Evolutionary conservation across 2,329 filamentous ascomycete species (phyloP), one percentile per base, ranked within the genome.

Genomic region (Pyrenochaeta sp.): DNA sequence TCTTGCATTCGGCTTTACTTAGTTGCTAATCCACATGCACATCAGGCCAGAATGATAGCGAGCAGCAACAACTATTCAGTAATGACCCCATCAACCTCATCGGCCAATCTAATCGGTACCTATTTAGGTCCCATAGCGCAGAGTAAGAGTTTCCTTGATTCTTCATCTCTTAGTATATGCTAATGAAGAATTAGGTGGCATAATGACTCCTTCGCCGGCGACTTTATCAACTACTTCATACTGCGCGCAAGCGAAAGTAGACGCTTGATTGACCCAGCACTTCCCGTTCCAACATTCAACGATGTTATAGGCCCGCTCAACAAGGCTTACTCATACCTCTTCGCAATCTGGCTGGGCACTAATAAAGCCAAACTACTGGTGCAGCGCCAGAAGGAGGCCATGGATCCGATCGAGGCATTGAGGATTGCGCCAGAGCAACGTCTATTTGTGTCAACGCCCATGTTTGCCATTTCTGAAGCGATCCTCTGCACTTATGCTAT

Each of bases 201-300:
- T 61, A 85, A 83, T 53, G 78, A 84, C 43, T 79, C 73, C 0
- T 67, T 78, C 1, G 71, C 82, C 0, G 65, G 63, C 0, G 81
- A 84, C 40, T 85, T 80, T 73, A 68, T 82, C 30, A 84, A 81
- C 47, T 81, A 85, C 32, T 75, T 87, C n/a, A 60, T 84, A 0
- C 66, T 67, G 0, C 40, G 73, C 0, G 25, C 51, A 0, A 64
- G 47, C 0, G 78, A 80, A 2, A 73, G 64, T 2, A 72, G 69
- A 0, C 47, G 61, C 0, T 19, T 82, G 0, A 30, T 86, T 0
- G 78, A 75, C 50, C 78, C 82, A 0, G 51, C 48, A 0, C n/a
- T 54, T 1, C 62, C 73, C 0, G 37, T 73, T 0, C 82, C 82
- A 2, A 60, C 67, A 0, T 69, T 79, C 9, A 54, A 72, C 0